Evolutionary conservation across 768 basidiomycete genomes (phyloP), one percentile per base, ranked within the genome.

Genomic region (Brasilioporus rufonigricans): DNA sequence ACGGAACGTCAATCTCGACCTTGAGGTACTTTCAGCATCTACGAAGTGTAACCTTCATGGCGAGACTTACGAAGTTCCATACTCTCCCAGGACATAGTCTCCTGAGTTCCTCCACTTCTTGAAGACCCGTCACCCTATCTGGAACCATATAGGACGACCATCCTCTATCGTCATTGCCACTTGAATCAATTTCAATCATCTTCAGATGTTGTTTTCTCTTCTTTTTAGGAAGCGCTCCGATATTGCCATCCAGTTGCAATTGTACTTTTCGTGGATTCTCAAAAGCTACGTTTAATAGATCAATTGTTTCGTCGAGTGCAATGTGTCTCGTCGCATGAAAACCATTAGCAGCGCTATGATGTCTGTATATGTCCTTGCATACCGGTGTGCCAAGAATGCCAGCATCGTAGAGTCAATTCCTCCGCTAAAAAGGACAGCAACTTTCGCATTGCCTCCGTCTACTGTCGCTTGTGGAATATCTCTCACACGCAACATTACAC

Each of bases 341-440:
- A 35, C 38, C 19, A 39, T 49, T 24, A 53, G 43, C 3, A 46
- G 8, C 13, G 8, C 48, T 21, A 19, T 18, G 16, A 41, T 31
- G 43, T 7, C 31, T 18, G 33, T 31, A 13, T 8, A 40, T 26
- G 13, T 33, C 16, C n/a, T n/a, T 29, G 64, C 80, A 48, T 64
- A 91, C 88, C 76, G 76, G 63, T 95, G 81, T 1, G 93, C 89
- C 6, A 99, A 76, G 64, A 82, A 87, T 0, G 95, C 84, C 8
- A 98, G 63, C 38, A 91, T 74, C 1, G 95, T 87, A 12, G 87
- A 98, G 67, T 99, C 97, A 41, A 99, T 92, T 0, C 97, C 97
- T 29, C 97, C 97, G 35, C 93, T 96, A 70, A 98, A 99, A 10
- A 99, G 79, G 10, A 99, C 78, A 2, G 89, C 93, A 3, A 97